Conservation (phyloP, 2,329 filamentous ascomycete species). For the Fragosphaeria purpurea region DNA sequence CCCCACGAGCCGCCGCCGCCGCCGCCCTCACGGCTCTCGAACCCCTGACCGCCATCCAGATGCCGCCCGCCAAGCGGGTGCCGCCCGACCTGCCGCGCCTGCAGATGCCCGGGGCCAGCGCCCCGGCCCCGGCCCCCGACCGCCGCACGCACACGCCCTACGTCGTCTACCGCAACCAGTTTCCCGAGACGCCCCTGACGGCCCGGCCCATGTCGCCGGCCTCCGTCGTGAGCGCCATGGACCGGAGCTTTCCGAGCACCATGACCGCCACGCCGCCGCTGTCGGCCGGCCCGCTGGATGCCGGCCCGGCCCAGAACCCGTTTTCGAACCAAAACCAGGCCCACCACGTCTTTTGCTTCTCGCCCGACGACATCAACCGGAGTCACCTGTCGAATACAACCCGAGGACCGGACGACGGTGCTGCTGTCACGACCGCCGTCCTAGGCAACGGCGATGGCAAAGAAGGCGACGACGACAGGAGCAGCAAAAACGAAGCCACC, state of each 20-base stretch:
- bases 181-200: conserved; percentile 44
- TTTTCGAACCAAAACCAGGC: too few relatives aligned
- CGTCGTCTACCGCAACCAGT: conserved; percentile 32
- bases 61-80: conserved; percentile 13
- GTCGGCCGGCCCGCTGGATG: conserved; percentile 42
- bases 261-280: conserved; percentile 52
- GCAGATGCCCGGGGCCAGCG: conserved; percentile 18
- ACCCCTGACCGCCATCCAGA: conserved; percentile 31
- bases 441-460: neutral
- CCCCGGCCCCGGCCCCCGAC: conserved; percentile 22
- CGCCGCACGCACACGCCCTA: conserved; percentile 33
- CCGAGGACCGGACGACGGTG: too few relatives aligned
- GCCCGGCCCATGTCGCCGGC: conserved; percentile 40
- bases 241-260: conserved; percentile 41
- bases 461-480: neutral
- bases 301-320: conserved; percentile 15
- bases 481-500: neutral
- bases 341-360: conserved; percentile 37
- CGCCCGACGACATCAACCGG: conserved; percentile 10
- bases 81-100: conserved; percentile 11
- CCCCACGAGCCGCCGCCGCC: conserved; percentile 28
- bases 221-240: conserved; percentile 30
- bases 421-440: neutral
- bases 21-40: neutral
- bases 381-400: neutral